Base-by-base conservation (phyloP, 1,139 yeast genomes). In the Kodamaea sp. region DNA sequence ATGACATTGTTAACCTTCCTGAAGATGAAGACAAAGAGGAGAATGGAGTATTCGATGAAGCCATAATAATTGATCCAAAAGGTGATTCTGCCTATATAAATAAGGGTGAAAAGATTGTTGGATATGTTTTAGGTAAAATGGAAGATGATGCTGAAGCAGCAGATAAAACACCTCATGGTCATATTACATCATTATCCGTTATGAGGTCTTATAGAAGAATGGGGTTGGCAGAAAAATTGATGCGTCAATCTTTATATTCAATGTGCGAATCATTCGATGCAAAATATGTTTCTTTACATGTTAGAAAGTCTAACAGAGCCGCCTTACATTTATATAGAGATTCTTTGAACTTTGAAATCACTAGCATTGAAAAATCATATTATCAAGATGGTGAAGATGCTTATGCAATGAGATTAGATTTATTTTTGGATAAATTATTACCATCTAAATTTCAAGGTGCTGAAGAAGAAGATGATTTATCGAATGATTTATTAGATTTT, bases 371-470 rank as follows among this genome's bases (percentile, higher is more conserved):
- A 54, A 84, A 80, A 52, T 76, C 84, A 15, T 92, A 94, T 60
- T 92, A 92, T 58, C 97, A 92, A 43, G 97, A 92, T 62, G 96
- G 96, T 24, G 99, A 94, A 62, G 97, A 94, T 65, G 98, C 98
- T n/a, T 92, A 89, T 62, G 85, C 95, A 31, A 92, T 92, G 98
- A 81, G 79, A 57, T 83, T 84, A 54, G 70, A 68, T 2, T 67
- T 86, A 49, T 65, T 65, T 10, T 57, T 80, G 41, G 82, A 81
- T 6, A 82, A 81, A 23, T 64, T 84, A 42, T 50, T 78, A 37
- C 89, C 90, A 15, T 71, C 78, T 42, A 60, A 63, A 36, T 76
- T 75, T 44, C 81, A 77, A 49, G 64, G 63, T 15, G 66, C 67
- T 2, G 63, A 57, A 25, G 62, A 55, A 10, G 73, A 60, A 27